Conservation (phyloP, 257 asterid genomes). For the Nicotiana sylvestris region DNA sequence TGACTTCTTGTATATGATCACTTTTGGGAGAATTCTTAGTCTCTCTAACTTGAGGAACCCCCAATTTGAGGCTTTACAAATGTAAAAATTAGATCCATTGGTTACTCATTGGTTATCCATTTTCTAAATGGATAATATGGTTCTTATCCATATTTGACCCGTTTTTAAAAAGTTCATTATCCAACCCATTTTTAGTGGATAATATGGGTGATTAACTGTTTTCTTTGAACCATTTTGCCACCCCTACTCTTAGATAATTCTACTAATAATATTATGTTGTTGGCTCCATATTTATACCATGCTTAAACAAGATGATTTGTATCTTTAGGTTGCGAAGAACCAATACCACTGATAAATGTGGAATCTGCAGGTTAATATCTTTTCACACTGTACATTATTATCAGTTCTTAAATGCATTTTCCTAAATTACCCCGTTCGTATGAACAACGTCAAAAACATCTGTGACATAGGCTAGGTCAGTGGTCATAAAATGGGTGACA, state of each 20-base stretch:
- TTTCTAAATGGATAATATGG: no score
- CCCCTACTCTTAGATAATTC: not conserved
- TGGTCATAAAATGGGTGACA: not conserved
- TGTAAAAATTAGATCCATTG: no score
- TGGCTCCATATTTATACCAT: not conserved
- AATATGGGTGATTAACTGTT: no score
- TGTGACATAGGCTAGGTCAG: not conserved
- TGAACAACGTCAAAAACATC: not conserved
- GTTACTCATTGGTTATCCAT: no score
- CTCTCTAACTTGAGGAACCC: no score
- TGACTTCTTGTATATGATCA: no score
- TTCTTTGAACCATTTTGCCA: no score
- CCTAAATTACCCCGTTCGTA: not conserved
- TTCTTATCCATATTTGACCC: no score
- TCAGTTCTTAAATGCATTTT: not conserved
- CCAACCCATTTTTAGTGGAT: no score
- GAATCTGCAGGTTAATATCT: conserved; percentile 65
- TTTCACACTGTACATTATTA: not conserved
- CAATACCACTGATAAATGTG: conserved; percentile 68
- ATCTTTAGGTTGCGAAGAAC: conserved; percentile 46
- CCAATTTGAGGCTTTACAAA: no score
- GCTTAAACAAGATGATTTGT: not conserved
- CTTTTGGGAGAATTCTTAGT: no score
- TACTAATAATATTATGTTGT: not conserved
- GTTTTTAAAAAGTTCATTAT: no score